Evolutionary conservation across 768 basidiomycete species (phyloP).

Genomic region (Serendipita sp.): DNA sequence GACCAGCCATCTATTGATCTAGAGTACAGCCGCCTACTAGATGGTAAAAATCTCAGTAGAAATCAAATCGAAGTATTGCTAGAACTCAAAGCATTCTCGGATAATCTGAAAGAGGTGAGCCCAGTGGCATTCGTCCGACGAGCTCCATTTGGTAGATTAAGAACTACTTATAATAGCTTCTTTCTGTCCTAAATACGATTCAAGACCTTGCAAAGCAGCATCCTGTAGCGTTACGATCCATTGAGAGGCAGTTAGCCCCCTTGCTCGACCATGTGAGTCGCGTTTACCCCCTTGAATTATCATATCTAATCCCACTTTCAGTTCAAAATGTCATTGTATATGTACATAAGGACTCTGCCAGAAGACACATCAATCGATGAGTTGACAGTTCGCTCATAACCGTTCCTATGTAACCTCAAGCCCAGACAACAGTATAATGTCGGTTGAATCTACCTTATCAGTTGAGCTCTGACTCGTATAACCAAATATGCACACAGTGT

Average conservation of each 20-base stretch:
- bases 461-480: too few species aligned
- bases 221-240: neutral
- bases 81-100: neutral
- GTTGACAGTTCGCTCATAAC: neutral
- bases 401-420: too few species aligned
- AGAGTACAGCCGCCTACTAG: neutral
- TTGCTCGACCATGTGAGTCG: neutral
- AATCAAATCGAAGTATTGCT: neutral
- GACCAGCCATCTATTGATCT: neutral
- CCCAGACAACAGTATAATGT: too few species aligned
- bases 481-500: too few species aligned
- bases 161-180: neutral
- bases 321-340: constrained; percentile 1
- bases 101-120: neutral
- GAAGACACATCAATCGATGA: neutral
- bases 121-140: too few species aligned
- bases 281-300: neutral
- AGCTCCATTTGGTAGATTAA: neutral
- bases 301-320: neutral
- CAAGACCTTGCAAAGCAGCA: neutral
- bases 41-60: neutral
- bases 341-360: neutral
- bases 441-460: too few species aligned
- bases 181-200: neutral
- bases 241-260: neutral